A percentile compares a stretch with the other conserved stretches of the same genome.
phyloP scores from a whole-genome alignment of 805 yeast species.

The Ogataea corticis region DNA sequence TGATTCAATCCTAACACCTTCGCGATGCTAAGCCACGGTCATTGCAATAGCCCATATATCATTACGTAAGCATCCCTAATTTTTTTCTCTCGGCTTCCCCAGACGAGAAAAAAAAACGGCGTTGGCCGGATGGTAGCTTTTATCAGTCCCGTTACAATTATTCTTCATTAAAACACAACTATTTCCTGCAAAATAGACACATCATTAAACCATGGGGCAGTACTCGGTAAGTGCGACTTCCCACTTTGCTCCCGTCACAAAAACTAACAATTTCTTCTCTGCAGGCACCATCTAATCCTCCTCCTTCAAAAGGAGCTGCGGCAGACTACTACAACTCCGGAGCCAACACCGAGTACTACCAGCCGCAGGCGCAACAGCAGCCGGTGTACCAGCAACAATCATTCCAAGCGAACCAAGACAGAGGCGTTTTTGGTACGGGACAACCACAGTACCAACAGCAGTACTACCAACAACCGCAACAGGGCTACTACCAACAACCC shows the following conservation, averaged over 20 bases:
- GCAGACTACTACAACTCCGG: conserved; percentile 17
- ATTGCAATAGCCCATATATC: no score
- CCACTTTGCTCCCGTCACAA: no score
- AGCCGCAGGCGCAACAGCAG: conserved; percentile 9
- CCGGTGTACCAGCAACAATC: conserved; percentile 9
- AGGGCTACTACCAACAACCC: conserved; percentile 26
- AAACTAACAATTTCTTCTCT: background rate
- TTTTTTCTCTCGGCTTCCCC: conserved; percentile 1
- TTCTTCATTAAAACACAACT: no score
- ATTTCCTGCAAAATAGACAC: background rate
- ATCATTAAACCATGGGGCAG: conserved; percentile 1
- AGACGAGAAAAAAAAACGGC: conserved; percentile 1
- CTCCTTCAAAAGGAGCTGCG: conserved; percentile 14
- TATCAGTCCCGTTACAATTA: background rate
- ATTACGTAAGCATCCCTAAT: background rate
- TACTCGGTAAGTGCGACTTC: conserved; percentile 11
- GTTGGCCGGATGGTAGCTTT: background rate
- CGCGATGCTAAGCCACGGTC: conserved; percentile 2
- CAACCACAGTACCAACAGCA: conserved; percentile 30
- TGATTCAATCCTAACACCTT: no score
- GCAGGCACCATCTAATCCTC: conserved; percentile 13
- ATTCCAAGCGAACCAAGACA: conserved; percentile 11
- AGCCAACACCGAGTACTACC: conserved; percentile 5
- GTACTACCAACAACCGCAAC: conserved; percentile 22
- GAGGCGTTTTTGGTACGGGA: conserved; percentile 13